Percentiles rank a stretch among this genome's conserved stretches.
Conservation (phyloP, 495 filamentous ascomycete genomes). For the Lepraria neglecta region DNA sequence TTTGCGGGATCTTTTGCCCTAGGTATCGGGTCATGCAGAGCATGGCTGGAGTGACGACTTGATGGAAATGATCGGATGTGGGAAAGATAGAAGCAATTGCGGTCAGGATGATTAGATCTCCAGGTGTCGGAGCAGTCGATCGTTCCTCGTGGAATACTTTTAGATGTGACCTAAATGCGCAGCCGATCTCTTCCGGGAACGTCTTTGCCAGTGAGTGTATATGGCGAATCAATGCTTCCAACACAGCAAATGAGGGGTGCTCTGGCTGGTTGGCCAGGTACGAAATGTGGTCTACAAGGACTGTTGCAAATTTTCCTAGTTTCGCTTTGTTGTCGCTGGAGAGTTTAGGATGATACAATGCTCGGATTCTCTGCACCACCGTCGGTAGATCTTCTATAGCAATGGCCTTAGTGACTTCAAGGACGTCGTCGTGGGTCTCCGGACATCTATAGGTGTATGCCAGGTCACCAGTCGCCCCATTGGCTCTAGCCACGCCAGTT, state of each 20-base stretch:
- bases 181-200: constrained; percentile 68
- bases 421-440: constrained; percentile 63
- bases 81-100: constrained; percentile 82
- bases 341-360: constrained; percentile 84
- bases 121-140: constrained; percentile 55
- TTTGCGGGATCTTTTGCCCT: constrained; percentile 63
- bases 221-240: constrained; percentile 68
- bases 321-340: constrained; percentile 75
- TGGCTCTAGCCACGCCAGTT: constrained; percentile 18
- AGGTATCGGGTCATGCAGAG: constrained; percentile 75
- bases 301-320: constrained; percentile 63
- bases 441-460: constrained; percentile 84
- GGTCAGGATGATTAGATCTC: constrained; percentile 75
- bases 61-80: constrained; percentile 93
- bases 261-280: constrained; percentile 52
- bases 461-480: constrained; percentile 46
- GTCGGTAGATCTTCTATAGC: constrained; percentile 59
- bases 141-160: constrained; percentile 54
- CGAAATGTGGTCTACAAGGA: constrained; percentile 72
- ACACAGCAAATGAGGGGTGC: constrained; percentile 48
- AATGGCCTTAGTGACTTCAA: constrained; percentile 55
- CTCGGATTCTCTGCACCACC: constrained; percentile 81
- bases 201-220: constrained; percentile 81
- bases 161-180: constrained; percentile 67
- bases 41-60: constrained; percentile 82